A percentile compares a stretch with the other conserved stretches of the same genome.
phyloP scores from a whole-genome alignment of 768 basidiomycete genomes.

The Kwoniella europaea region DNA sequence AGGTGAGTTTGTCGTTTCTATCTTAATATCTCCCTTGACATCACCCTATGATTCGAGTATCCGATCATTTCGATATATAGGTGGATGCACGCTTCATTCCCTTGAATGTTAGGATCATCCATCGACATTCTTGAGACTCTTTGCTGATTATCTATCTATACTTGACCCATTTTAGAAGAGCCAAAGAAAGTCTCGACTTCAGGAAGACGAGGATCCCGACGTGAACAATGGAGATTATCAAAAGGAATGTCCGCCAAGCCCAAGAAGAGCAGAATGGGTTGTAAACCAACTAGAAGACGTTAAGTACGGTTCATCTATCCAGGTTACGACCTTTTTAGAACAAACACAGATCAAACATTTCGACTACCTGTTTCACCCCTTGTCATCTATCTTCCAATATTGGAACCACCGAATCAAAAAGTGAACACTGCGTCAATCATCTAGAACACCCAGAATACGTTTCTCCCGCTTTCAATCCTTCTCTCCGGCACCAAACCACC shows the following conservation, averaged over 20 bases:
- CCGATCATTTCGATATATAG: not conserved
- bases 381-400: too few relatives aligned
- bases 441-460: too few relatives aligned
- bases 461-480: too few relatives aligned
- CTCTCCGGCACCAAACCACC: too few relatives aligned
- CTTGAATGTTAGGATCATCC: not conserved
- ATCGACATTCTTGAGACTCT: not conserved
- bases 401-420: too few relatives aligned
- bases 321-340: too few relatives aligned
- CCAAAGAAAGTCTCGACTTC: slow-evolving; percentile 73
- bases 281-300: slow-evolving; percentile 37
- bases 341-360: too few relatives aligned
- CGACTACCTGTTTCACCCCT: too few relatives aligned
- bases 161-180: slow-evolving; percentile 42
- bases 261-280: slow-evolving; percentile 33
- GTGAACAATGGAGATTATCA: slow-evolving; percentile 80
- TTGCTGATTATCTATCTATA: not conserved
- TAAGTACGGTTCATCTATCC: not conserved
- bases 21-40: slow-evolving; percentile 1
- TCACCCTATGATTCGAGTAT: not conserved
- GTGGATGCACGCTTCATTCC: not conserved
- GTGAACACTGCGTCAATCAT: too few relatives aligned
- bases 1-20: slow-evolving; percentile 22
- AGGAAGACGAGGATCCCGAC: slow-evolving; percentile 74
- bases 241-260: slow-evolving; percentile 65